These are phyloP conservation scores for Phaseolus coccineus DNA, from an alignment of 331 rosid genomes.

Conservation along the genomic window DNA sequence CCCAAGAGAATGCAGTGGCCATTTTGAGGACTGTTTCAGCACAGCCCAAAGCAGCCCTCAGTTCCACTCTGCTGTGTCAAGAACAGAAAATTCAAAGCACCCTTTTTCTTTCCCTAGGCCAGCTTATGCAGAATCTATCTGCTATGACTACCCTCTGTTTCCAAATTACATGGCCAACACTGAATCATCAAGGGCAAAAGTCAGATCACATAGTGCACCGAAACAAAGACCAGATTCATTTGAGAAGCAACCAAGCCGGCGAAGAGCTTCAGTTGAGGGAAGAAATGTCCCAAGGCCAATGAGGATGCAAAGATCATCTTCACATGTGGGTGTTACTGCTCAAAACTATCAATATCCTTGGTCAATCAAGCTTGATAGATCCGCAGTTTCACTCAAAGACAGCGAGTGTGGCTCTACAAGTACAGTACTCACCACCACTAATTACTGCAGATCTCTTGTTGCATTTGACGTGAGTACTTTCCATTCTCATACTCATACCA, in stretches of 20 bases:
- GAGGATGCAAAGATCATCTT: slow-evolving; percentile 91
- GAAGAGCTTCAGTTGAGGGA: slow-evolving; percentile 75
- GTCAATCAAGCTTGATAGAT: slow-evolving; percentile 81
- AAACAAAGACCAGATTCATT: slow-evolving; percentile 82
- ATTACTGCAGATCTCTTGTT: slow-evolving; percentile 75
- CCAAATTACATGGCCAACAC: slow-evolving; percentile 98
- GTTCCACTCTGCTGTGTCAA: slow-evolving; percentile 66
- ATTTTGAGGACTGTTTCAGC: slow-evolving; percentile 69
- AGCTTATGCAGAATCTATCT: slow-evolving; percentile 60
- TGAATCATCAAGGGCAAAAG: slow-evolving; percentile 87
- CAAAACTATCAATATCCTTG: slow-evolving; percentile 74
- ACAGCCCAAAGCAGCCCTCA: slow-evolving; percentile 82
- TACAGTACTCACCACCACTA: slow-evolving; percentile 70
- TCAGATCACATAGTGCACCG: slow-evolving; percentile 88
- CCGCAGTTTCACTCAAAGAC: slow-evolving; percentile 73
- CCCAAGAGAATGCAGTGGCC: slow-evolving; percentile 74
- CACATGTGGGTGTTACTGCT: slow-evolving; percentile 75
- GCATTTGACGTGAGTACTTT: slow-evolving; percentile 67
- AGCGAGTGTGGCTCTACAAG: slow-evolving; percentile 94
- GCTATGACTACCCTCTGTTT: slow-evolving; percentile 67
- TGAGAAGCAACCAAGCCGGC: slow-evolving; percentile 75
- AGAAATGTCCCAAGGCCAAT: slow-evolving; percentile 85
- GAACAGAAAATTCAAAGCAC: slow-evolving; percentile 54
- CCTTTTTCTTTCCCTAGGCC: slow-evolving; percentile 73
- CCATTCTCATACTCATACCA: slow-evolving; percentile 2